Conservation (phyloP, 2,329 filamentous ascomycete genomes). For the Fonsecaea pedrosoi region DNA sequence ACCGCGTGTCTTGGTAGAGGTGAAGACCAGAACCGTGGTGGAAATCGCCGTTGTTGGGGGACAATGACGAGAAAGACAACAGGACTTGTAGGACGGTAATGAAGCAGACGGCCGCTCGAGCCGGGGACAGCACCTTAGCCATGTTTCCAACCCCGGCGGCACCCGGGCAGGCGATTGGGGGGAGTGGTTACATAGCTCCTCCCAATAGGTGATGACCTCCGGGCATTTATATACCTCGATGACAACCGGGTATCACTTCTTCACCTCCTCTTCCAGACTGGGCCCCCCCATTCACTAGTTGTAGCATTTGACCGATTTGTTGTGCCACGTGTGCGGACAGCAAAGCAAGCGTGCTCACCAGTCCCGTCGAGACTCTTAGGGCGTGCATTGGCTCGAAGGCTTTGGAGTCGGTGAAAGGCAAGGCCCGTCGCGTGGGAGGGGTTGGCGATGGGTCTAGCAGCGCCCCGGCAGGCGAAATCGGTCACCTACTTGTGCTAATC, state of each 20-base stretch:
- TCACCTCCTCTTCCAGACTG: background rate
- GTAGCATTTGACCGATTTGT: constrained; percentile 3
- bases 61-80: constrained; percentile 7
- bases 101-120: background rate
- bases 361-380: background rate
- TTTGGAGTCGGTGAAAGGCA: constrained; percentile 6
- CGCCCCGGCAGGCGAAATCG: background rate
- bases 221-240: background rate
- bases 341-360: constrained; percentile 3
- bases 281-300: background rate
- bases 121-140: constrained; percentile 6
- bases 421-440: constrained; percentile 3
- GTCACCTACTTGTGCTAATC: too few species aligned
- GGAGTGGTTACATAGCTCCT: background rate
- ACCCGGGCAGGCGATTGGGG: background rate
- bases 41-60: background rate
- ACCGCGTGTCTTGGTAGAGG: background rate
- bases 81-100: constrained; percentile 4
- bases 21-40: background rate
- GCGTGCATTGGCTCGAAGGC: background rate
- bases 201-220: background rate
- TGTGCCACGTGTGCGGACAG: constrained; percentile 9
- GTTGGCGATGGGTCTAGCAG: background rate
- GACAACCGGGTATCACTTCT: background rate
- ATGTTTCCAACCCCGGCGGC: constrained; percentile 1